Base-by-base conservation (phyloP, 306 rosid genomes). In the Pachyrhizus erosus region DNA sequence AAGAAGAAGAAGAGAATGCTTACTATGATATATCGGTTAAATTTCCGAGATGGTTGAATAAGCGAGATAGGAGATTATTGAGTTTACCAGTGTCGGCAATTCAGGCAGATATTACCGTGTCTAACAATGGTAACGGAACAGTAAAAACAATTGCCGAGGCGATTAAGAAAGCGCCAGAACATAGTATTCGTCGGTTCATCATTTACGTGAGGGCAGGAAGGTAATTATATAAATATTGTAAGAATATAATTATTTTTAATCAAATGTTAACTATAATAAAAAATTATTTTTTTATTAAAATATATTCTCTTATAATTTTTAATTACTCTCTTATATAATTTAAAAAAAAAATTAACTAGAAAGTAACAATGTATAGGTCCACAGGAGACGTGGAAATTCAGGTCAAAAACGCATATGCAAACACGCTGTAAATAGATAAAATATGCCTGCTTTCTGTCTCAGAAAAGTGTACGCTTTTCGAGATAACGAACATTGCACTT, bases 161-260 rank as follows among this genome's bases (percentile, higher is more conserved):
- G 2, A 91, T 96, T 0, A 96, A 93, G 77, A 86, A 70, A 10
- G 98, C 92, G 9, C 98, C 99, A 0, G 89, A 92, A 51, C 76
- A 82, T 11, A 77, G 97, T 55, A 17, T 0, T 11, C 93, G 83
- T 1, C 87, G 98, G 15, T 85, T 86, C 46, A 76, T 96, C 13
- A 93, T 96, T 23, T 89, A 92, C 90, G 89, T 96, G 18, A 93
- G 34, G 88, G 96, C 92, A 76, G 99, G 97, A 92, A 92, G 97
- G 99, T 93, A 95, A 88, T 39, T 86, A n/a, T 26, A 12, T 52
- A 4, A 51, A 9, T 49, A 31, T 1, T 1, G 1, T 33, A 3
- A 0, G 20, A 61, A 26, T 58, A 23, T 55, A 9, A 48, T 48
- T 23, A 0, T 9, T 20, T 55, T 9, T 1, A n/a, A n/a, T n/a